Evolutionary conservation across 2,329 filamentous ascomycete genomes (phyloP).

Genomic region (Scedosporium dehoogii): DNA sequence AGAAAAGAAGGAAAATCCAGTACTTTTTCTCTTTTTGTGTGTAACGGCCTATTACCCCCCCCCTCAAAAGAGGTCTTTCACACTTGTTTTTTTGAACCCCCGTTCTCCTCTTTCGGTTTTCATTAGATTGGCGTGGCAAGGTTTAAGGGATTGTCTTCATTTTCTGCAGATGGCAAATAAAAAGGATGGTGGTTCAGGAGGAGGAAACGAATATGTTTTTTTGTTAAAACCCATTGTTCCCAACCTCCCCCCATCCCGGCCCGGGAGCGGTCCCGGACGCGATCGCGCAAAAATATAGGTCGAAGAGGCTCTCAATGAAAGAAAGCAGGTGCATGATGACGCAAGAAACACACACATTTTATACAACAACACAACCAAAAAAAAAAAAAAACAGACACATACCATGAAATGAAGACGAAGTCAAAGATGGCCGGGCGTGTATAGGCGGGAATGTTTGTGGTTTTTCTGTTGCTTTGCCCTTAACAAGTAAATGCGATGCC

Average conservation of each 20-base stretch:
- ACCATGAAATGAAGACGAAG: not conserved
- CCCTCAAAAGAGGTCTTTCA: not conserved
- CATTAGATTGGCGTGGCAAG: constrained; percentile 9
- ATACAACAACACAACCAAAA: not conserved
- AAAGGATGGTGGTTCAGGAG: not conserved
- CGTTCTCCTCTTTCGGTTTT: constrained; percentile 2
- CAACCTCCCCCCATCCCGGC: not conserved
- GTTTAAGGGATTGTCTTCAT: constrained; percentile 3
- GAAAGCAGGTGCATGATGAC: constrained; percentile 1
- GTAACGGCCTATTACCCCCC: not conserved
- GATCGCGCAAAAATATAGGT: constrained; percentile 1
- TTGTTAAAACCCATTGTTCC: not conserved
- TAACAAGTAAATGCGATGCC: too few species aligned
- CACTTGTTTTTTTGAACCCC: not conserved
- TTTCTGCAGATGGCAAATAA: constrained; percentile 4
- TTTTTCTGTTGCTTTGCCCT: too few species aligned
- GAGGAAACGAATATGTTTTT: not conserved
- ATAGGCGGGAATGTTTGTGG: too few species aligned
- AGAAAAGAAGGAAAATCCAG: not conserved
- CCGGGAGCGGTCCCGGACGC: not conserved
- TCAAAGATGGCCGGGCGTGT: too few species aligned
- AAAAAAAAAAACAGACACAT: not conserved
- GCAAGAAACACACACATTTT: not conserved
- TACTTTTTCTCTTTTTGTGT: not conserved
- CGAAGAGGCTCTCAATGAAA: constrained; percentile 2